A percentile compares a stretch with the other conserved stretches of the same genome.
Conservation (phyloP, 2,329 filamentous ascomycete species). For the Colletotrichum sp. region DNA sequence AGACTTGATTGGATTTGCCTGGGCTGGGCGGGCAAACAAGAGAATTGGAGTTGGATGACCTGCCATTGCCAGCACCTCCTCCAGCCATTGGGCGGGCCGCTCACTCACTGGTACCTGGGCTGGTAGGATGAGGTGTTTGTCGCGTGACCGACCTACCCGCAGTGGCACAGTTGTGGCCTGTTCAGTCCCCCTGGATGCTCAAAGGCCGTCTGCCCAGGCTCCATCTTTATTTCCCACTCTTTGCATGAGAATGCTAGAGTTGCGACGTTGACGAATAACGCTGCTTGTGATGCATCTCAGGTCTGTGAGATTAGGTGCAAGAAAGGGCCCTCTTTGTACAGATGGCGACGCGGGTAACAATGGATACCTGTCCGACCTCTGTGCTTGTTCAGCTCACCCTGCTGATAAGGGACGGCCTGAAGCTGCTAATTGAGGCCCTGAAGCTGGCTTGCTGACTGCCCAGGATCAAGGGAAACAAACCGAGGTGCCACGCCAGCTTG, state of each 20-base stretch:
- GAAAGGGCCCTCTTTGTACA: neutral
- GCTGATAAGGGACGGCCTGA: neutral
- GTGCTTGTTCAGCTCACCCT: neutral
- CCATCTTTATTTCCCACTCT: conserved; percentile 9
- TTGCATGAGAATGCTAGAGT: neutral
- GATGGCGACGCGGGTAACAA: neutral
- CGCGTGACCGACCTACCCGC: conserved; percentile 13
- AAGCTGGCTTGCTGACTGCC: neutral
- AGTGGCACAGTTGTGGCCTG: conserved; percentile 17
- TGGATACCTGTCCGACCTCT: neutral
- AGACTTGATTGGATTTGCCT: neutral
- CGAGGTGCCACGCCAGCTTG: neutral
- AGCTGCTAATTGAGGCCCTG: neutral
- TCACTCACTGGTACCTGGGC: neutral
- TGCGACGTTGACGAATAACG: neutral
- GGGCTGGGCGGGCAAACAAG: neutral
- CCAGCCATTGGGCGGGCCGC: conserved; percentile 1
- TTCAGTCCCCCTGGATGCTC: neutral
- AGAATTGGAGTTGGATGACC: neutral
- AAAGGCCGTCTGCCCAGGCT: neutral
- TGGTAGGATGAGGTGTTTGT: conserved; percentile 13
- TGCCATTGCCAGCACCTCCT: neutral
- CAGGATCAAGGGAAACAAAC: neutral
- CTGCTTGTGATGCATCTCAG: neutral
- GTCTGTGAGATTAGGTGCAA: neutral